Base-by-base conservation (phyloP, 192 early-diverging fungal species). In the Radiomyces spectabilis region DNA sequence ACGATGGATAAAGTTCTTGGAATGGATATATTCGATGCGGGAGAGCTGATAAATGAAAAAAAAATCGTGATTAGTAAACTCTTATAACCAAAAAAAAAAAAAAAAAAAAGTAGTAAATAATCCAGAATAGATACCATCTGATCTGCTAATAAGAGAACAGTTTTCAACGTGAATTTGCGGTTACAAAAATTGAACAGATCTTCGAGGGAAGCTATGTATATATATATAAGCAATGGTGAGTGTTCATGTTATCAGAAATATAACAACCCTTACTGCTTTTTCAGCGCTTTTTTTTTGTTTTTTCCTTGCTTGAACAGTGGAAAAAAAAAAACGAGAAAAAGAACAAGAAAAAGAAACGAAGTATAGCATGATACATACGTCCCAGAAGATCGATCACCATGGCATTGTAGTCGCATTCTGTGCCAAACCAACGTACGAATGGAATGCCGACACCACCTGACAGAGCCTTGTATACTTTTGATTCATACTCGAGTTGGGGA, bases 401-500 rank as follows among this genome's bases (percentile, higher is more conserved):
- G 42, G 79, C 82, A 60, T 90, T 85, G 71, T 87, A 85, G 55
- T 92, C 87, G 41, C 82, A 80, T 66, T 91, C 88, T 37, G 82
- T 79, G 55, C 88, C 85, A 72, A 84, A 94, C 74, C 85, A 84
- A 62, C 85, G 84, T 26, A 93, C 82, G 63, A 88, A 85, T n/a
- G 92, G 88, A 47, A 94, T 87, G 22, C 92, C 92, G 56, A 87
- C 82, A 27, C 93, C 94, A 35, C 94, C 93, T 6, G 91, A 89
- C 46, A 99, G 77, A 13, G 89, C 75, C 66, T 92, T 93, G 80
- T 98, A 98, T 21, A 99, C 93, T 65, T 86, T 84, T 31, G 93
- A 85, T 64, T 99, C 97, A 68, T 97, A 98, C 71, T 97, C 95
- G 8, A 99, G 77, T 66, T 97, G 95, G 43, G 93, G 93, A 58